phyloP scores from a whole-genome alignment of 345 rosid genomes.

The Rubroshorea leprosula region DNA sequence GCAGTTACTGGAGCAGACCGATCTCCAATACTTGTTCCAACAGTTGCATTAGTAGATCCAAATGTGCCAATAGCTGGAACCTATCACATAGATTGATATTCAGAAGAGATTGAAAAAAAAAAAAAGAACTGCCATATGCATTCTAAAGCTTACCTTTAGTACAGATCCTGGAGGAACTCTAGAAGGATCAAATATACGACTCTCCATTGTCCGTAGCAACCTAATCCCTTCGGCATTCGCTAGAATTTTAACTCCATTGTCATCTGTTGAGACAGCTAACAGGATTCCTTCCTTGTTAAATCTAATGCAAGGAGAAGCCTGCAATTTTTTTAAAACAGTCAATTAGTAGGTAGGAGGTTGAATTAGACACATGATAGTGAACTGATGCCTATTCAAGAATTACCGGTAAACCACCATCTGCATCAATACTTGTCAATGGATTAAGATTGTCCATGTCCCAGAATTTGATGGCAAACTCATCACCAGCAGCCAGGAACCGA shows the following conservation, averaged over 20 bases:
- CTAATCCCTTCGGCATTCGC: conserved; percentile 74
- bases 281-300: conserved; percentile 77
- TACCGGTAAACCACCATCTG: conserved; percentile 85
- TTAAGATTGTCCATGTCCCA: conserved; percentile 79
- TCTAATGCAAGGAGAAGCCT: conserved; percentile 77
- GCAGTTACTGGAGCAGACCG: conserved; percentile 46
- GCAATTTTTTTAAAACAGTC: conserved; percentile 24
- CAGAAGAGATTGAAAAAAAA: conserved; percentile 10
- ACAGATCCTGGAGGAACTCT: conserved; percentile 56
- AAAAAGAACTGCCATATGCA: too few relatives aligned
- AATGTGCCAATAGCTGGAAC: conserved; percentile 38
- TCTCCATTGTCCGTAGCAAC: conserved; percentile 60
- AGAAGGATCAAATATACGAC: conserved; percentile 73
- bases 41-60: conserved; percentile 42
- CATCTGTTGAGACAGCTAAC: conserved; percentile 77
- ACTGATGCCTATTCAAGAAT: conserved; percentile 14
- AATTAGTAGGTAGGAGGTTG: conserved; percentile 13
- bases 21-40: conserved; percentile 48
- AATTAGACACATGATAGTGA: conserved; percentile 8
- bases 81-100: conserved; percentile 29
- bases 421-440: conserved; percentile 51
- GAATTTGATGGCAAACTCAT: conserved; percentile 64
- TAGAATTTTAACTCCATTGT: conserved; percentile 64
- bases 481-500: conserved; percentile 81
- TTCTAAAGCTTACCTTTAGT: conserved; percentile 80